phyloP scores from a whole-genome alignment of 441 rosid genomes.

The Euphorbia schlechtendalii region DNA sequence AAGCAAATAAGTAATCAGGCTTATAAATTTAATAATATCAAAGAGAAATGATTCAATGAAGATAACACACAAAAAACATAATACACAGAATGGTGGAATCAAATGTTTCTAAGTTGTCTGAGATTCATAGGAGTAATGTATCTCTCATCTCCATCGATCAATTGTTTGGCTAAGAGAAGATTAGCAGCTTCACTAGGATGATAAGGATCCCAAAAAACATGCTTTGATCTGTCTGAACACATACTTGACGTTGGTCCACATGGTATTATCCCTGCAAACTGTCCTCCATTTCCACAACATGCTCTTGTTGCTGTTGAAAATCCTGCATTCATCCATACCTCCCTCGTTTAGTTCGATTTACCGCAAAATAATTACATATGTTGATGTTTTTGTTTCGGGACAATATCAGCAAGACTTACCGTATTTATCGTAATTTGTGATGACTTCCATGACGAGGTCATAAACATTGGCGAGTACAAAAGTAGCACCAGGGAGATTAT shows the following conservation, averaged over 20 bases:
- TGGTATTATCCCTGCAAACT: constrained; percentile 80
- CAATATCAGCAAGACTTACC: constrained; percentile 31
- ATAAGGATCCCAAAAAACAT: constrained; percentile 95
- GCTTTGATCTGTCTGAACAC: constrained; percentile 55
- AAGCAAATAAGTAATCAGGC: too few relatives aligned
- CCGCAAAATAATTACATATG: too few relatives aligned
- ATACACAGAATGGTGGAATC: background rate
- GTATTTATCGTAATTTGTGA: constrained; percentile 55
- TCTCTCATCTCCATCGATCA: constrained; percentile 49
- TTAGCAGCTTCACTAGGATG: constrained; percentile 97
- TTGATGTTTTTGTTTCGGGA: too few relatives aligned
- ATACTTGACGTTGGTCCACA: constrained; percentile 83
- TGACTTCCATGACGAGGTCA: constrained; percentile 72
- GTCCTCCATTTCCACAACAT: constrained; percentile 91
- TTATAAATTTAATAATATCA: background rate
- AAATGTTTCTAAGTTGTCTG: constrained; percentile 55
- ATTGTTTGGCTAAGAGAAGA: constrained; percentile 57
- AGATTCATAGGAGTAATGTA: constrained; percentile 70
- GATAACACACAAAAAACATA: background rate
- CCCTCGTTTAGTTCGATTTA: too few relatives aligned
- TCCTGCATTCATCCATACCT: constrained; percentile 33
- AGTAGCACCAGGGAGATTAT: constrained; percentile 56
- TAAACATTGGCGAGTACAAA: constrained; percentile 71
- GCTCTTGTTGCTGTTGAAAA: constrained; percentile 62
- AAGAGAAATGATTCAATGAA: background rate